Evolutionary conservation across 148 eudicot genomes (phyloP).

Genomic region (Cornus suecica): DNA sequence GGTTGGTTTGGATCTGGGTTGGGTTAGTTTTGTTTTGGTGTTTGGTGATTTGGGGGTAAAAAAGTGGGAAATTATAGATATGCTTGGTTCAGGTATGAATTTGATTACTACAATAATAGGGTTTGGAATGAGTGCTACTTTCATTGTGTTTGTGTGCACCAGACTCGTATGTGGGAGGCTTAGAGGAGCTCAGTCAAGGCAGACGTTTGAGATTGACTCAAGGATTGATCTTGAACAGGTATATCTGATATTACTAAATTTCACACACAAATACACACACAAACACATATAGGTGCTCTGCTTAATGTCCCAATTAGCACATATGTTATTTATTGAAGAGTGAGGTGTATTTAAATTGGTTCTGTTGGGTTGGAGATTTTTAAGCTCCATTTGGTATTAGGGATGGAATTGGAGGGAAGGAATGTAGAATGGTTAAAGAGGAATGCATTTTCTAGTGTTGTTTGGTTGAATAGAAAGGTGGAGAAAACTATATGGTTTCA

Average conservation of each 20-base stretch:
- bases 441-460: neutral
- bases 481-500: neutral
- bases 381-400: neutral
- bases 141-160: constrained; percentile 72
- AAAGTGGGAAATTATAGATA: constrained; percentile 14
- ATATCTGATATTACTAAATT: no score
- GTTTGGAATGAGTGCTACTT: constrained; percentile 74
- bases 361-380: constrained; percentile 1
- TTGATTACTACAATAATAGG: constrained; percentile 65
- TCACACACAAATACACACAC: no score
- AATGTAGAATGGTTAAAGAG: neutral
- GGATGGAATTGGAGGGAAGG: neutral
- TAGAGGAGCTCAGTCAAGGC: constrained; percentile 36
- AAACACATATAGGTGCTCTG: neutral
- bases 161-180: constrained; percentile 68
- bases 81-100: constrained; percentile 53
- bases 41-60: neutral
- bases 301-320: neutral
- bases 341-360: constrained; percentile 1
- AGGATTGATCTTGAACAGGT: constrained; percentile 69
- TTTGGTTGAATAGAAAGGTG: neutral
- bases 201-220: constrained; percentile 40
- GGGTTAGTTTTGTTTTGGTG: neutral
- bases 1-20: neutral
- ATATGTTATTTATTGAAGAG: neutral